Base-by-base conservation (phyloP, 2,329 filamentous ascomycete species). In the Venturia asperata region DNA sequence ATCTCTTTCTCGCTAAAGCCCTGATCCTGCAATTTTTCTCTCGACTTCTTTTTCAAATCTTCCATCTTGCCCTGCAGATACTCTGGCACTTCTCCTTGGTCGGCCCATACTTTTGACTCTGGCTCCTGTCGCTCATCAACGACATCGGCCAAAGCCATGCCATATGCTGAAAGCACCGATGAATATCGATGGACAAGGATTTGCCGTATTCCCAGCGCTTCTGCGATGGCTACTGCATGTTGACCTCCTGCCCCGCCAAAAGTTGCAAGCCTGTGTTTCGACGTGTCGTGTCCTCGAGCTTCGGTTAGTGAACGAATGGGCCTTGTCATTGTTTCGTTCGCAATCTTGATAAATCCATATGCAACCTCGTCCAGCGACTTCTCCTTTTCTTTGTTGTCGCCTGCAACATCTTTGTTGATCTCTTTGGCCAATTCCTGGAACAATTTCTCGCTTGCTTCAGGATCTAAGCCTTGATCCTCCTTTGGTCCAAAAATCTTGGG, bases 401-500 rank as follows among this genome's bases (percentile, higher is more conserved):
- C 86, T 7, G 85, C 85, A 1, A 87, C 82, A 72, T 96, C 91
- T 42, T 80, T 79, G 70, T 95, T 94, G 71, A 97, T 89, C 70
- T 91, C 82, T 47, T 88, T 82, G 0, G 91, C 85, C 11, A 97
- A 79, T 69, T 92, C 86, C 68, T 88, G 82, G 67, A 97, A 89
- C 0, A 90, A 82, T 70, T 84, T 86, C 73, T 86, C 83, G 70
- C 90, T 96, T 0, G 90, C 89, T 65, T 88, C 83, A 1, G 84
- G 80, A 72, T 96, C 92, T 1, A 97, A 77, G 0, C 87, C 87
- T 74, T 94, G 85, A 66, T 96, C 82, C 73, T 97, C 92, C 56
- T 92, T 88, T 74, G 91, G 88, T 58, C 93, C 93, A 70, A 97
- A 97, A 66, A 97, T 97, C 74, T 92, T 93, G 0, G 92, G 92